These are phyloP conservation scores for Colletotrichum falcatum DNA, from an alignment of 2,329 filamentous ascomycete genomes.

Conservation along the genomic window DNA sequence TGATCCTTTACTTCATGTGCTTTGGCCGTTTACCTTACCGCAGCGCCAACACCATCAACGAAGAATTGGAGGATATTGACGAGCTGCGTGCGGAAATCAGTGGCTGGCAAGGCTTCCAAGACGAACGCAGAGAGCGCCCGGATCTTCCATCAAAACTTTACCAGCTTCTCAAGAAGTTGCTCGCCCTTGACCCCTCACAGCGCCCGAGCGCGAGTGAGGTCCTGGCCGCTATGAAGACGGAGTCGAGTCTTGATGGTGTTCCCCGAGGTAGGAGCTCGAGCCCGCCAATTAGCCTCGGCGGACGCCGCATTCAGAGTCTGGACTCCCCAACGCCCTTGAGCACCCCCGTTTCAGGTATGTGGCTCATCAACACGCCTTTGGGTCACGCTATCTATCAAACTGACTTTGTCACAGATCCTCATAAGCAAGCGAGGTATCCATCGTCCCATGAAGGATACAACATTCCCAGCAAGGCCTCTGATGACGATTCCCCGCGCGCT, in stretches of 20 bases:
- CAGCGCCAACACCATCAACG: constrained; percentile 85
- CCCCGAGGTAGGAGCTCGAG: constrained; percentile 49
- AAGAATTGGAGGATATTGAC: constrained; percentile 93
- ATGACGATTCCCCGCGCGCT: constrained; percentile 46
- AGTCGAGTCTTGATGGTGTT: constrained; percentile 63
- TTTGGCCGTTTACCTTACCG: constrained; percentile 89
- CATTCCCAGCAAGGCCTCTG: constrained; percentile 42
- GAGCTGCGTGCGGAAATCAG: constrained; percentile 86
- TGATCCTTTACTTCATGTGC: constrained; percentile 99
- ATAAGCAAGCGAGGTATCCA: constrained; percentile 47
- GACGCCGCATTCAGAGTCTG: constrained; percentile 65
- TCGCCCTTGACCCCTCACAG: constrained; percentile 80
- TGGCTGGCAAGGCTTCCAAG: constrained; percentile 87
- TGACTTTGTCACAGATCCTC: constrained; percentile 46
- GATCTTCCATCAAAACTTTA: constrained; percentile 92
- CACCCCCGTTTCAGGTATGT: constrained; percentile 61
- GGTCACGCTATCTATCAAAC: constrained; percentile 34
- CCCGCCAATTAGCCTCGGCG: constrained; percentile 55
- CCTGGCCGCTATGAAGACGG: constrained; percentile 78
- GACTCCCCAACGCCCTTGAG: constrained; percentile 64
- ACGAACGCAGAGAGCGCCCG: constrained; percentile 77
- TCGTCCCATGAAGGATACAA: constrained; percentile 49
- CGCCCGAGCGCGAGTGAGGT: constrained; percentile 90
- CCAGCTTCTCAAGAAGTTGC: constrained; percentile 81
- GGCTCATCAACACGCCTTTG: constrained; percentile 18